Evolutionary conservation across 352 stramenopile genomes (phyloP).

Genomic region (Phytophthora capsici): DNA sequence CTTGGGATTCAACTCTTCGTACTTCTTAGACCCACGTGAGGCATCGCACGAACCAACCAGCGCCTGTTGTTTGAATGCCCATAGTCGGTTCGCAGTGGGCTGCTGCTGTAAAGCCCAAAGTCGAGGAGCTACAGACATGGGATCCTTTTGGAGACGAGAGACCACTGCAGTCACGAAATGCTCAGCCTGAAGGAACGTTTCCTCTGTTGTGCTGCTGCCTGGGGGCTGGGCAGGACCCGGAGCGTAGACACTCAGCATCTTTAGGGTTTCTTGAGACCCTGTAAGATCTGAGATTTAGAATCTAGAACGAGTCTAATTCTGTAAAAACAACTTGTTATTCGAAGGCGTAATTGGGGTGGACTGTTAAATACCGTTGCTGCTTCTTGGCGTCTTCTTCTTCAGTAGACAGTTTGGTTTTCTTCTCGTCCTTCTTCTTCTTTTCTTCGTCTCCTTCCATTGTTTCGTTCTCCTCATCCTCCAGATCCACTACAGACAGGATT

Average conservation of each 20-base stretch:
- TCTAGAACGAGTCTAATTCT: not conserved
- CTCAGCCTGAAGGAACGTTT: slow-evolving; percentile 52
- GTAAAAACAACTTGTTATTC: slow-evolving; percentile 35
- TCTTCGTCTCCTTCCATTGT: slow-evolving; percentile 28
- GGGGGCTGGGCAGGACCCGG: slow-evolving; percentile 9
- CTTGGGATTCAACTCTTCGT: slow-evolving; percentile 35
- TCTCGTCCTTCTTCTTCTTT: slow-evolving; percentile 28
- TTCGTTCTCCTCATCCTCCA: slow-evolving; percentile 51
- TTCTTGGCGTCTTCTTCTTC: slow-evolving; percentile 61
- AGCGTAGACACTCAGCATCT: slow-evolving; percentile 24
- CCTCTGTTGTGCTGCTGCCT: slow-evolving; percentile 30
- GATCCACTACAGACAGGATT: slow-evolving; percentile 73
- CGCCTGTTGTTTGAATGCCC: slow-evolving; percentile 67
- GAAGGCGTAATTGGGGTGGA: slow-evolving; percentile 84
- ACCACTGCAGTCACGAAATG: slow-evolving; percentile 65
- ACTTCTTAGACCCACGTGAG: slow-evolving; percentile 55
- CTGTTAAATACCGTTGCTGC: slow-evolving; percentile 78
- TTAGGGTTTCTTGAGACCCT: slow-evolving; percentile 5
- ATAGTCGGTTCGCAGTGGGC: slow-evolving; percentile 43
- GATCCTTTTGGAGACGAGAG: slow-evolving; percentile 59
- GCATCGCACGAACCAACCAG: slow-evolving; percentile 65
- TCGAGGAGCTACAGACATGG: slow-evolving; percentile 48
- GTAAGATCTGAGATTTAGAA: slow-evolving; percentile 15
- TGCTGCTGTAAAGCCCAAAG: slow-evolving; percentile 60
- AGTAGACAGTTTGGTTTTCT: slow-evolving; percentile 47